These are phyloP conservation scores for Venturia asperata DNA, from an alignment of 2,329 filamentous ascomycete species.

Conservation along the genomic window DNA sequence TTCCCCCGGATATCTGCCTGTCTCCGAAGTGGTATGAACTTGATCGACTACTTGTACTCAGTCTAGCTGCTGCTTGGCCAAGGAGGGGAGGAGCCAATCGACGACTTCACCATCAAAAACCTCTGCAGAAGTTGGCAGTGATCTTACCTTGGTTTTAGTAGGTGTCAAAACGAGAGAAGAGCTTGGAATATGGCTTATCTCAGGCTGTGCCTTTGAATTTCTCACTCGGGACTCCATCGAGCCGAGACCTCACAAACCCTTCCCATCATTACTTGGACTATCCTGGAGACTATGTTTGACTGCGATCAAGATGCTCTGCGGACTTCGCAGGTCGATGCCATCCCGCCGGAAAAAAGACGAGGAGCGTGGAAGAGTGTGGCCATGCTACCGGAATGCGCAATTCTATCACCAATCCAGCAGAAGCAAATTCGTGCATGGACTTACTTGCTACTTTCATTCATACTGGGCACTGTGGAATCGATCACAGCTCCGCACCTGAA, in stretches of 20 bases:
- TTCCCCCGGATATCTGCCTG: neutral
- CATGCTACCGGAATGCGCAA: neutral
- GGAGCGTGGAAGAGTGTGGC: constrained; percentile 5
- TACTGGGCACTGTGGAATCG: neutral
- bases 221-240: neutral
- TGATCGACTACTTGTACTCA: neutral
- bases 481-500: constrained; percentile 3
- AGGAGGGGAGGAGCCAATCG: constrained; percentile 27
- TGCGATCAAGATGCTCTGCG: neutral
- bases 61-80: constrained; percentile 25
- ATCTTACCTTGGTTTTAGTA: neutral
- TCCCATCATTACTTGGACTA: neutral
- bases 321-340: constrained; percentile 2
- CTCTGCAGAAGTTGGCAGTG: neutral
- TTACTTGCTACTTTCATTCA: neutral
- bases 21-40: neutral
- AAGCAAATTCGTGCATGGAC: neutral
- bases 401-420: too few relatives aligned
- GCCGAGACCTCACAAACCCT: neutral
- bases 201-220: neutral
- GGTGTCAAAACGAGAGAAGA: neutral
- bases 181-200: neutral
- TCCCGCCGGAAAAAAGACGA: neutral
- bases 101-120: neutral
- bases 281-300: neutral